Conservation (phyloP, 1,284 basidiomycete species). For the Ganoderma multipileum region DNA sequence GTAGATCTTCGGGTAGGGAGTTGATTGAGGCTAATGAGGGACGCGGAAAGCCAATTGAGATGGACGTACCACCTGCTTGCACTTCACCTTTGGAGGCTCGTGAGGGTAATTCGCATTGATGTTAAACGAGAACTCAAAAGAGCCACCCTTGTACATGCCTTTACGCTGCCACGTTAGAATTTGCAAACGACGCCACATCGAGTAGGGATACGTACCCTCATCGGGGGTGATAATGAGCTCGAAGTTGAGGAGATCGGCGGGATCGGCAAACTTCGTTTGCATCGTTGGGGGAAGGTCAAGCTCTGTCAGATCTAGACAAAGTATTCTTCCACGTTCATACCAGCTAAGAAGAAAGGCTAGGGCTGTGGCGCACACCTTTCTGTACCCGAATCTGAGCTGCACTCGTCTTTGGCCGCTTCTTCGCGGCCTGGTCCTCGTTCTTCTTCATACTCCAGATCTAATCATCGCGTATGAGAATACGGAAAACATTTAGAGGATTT, state of each 20-base stretch:
- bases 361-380: conserved; percentile 75
- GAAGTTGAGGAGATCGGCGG: conserved; percentile 95
- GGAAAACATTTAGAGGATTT: background rate
- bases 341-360: background rate
- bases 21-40: background rate
- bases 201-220: conserved; percentile 71
- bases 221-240: conserved; percentile 95
- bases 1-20: conserved; percentile 76
- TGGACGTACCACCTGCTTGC: conserved; percentile 84
- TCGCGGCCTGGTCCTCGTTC: conserved; percentile 91
- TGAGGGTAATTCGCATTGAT: conserved; percentile 99
- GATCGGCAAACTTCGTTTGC: conserved; percentile 93
- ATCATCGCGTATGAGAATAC: background rate
- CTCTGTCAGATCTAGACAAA: conserved; percentile 86
- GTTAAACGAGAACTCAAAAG: conserved; percentile 92
- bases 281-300: conserved; percentile 96
- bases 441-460: conserved; percentile 99
- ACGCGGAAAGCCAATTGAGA: conserved; percentile 2
- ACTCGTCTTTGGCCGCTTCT: conserved; percentile 97
- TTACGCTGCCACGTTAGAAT: background rate
- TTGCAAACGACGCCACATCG: background rate
- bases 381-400: conserved; percentile 98
- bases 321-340: background rate
- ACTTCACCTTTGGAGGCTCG: conserved; percentile 99
- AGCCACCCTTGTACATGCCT: conserved; percentile 99